These are phyloP conservation scores for Eucalyptus globulus DNA, from an alignment of 345 rosid species.

Conservation along the genomic window DNA sequence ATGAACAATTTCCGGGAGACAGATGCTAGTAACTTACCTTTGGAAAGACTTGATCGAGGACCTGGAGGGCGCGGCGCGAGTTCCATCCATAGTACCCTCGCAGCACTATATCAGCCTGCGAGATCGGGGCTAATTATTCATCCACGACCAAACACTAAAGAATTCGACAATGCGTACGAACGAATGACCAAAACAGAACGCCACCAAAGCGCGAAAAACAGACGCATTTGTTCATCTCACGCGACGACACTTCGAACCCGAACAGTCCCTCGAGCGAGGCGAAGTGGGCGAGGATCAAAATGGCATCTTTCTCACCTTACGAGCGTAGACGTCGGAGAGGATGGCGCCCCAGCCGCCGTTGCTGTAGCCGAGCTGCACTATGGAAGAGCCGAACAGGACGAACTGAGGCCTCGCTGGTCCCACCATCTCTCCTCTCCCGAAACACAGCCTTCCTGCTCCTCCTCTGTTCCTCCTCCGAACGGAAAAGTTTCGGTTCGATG, in stretches of 20 bases:
- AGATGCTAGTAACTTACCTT: slow-evolving; percentile 19
- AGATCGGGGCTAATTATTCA: not conserved
- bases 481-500: not conserved
- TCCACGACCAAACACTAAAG: not conserved
- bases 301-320: slow-evolving; percentile 32
- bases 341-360: slow-evolving; percentile 94
- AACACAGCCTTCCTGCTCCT: not conserved
- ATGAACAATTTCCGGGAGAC: not conserved
- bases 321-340: slow-evolving; percentile 82
- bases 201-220: not conserved
- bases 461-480: not conserved
- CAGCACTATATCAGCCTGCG: slow-evolving; percentile 75
- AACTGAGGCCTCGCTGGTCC: slow-evolving; percentile 86
- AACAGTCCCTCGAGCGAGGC: not conserved
- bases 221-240: not conserved
- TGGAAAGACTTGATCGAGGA: slow-evolving; percentile 74
- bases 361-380: slow-evolving; percentile 86
- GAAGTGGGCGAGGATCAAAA: not conserved
- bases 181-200: not conserved
- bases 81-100: slow-evolving; percentile 96
- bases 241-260: not conserved
- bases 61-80: slow-evolving; percentile 77
- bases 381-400: slow-evolving; percentile 94
- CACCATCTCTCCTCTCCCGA: slow-evolving; percentile 28
- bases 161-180: not conserved